phyloP scores from a whole-genome alignment of 2,329 filamentous ascomycete species.

The Hypomyces perniciosus region DNA sequence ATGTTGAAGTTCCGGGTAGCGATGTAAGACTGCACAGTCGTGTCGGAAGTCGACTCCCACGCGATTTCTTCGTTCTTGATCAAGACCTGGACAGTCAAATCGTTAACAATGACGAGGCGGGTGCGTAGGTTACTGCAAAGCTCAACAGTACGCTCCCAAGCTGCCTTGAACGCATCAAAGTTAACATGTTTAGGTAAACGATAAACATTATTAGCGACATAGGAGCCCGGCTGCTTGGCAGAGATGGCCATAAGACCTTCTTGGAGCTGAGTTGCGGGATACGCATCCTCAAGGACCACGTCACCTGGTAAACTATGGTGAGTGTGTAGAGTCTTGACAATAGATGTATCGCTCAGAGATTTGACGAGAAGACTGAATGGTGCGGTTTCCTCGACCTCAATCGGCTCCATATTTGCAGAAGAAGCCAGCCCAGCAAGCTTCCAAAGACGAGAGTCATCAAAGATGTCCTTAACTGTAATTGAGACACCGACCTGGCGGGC shows the following conservation, averaged over 20 bases:
- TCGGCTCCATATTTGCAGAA: not conserved
- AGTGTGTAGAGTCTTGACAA: not conserved
- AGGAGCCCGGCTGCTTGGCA: slow-evolving; percentile 23
- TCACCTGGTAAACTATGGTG: not conserved
- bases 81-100: not conserved
- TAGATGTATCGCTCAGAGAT: not conserved
- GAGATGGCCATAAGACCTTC: slow-evolving; percentile 33
- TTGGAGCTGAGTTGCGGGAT: slow-evolving; percentile 34
- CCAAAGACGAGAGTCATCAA: slow-evolving; percentile 9
- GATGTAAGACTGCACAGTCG: not conserved
- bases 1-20: not conserved
- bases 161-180: slow-evolving; percentile 20
- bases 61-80: not conserved
- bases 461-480: slow-evolving; percentile 8
- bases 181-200: slow-evolving; percentile 17
- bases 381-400: not conserved
- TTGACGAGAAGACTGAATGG: slow-evolving; percentile 1
- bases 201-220: slow-evolving; percentile 26
- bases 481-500: slow-evolving; percentile 4
- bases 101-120: slow-evolving; percentile 8
- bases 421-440: not conserved
- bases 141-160: slow-evolving; percentile 19
- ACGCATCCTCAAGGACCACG: slow-evolving; percentile 25
- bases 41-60: not conserved
- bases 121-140: slow-evolving; percentile 12